Percentiles rank a stretch among this genome's conserved stretches.
phyloP scores from a whole-genome alignment of 371 early-diverging fungal genomes.

The Syncephalastrum contaminatum region DNA sequence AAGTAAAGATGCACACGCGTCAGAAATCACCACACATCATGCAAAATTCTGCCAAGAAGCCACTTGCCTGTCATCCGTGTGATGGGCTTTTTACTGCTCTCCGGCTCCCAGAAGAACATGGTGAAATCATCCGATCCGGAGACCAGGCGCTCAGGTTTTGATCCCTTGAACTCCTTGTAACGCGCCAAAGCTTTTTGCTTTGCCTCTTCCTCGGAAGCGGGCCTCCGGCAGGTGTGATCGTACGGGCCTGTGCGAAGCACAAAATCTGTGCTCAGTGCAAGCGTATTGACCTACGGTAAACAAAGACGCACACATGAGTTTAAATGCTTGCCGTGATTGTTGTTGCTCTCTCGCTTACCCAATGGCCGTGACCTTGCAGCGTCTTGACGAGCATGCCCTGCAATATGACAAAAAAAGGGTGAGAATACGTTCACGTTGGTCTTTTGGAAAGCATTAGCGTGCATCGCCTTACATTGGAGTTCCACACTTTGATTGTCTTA shows the following conservation, averaged over 20 bases:
- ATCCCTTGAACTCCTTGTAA: conserved; percentile 73
- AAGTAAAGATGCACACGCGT: too few relatives aligned
- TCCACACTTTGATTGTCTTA: conserved; percentile 94
- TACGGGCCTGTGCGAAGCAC: conserved; percentile 88
- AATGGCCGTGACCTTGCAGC: conserved; percentile 90
- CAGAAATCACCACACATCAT: neutral
- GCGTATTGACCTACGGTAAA: conserved; percentile 79
- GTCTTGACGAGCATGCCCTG: conserved; percentile 84
- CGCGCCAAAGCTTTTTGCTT: conserved; percentile 73
- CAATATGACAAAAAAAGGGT: conserved; percentile 1
- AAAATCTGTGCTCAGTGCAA: conserved; percentile 90
- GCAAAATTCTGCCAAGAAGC: conserved; percentile 4
- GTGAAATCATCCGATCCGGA: conserved; percentile 97
- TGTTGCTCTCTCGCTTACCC: conserved; percentile 24
- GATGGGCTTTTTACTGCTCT: conserved; percentile 79
- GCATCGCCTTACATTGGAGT: conserved; percentile 38
- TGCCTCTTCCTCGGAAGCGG: conserved; percentile 65
- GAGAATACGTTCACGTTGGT: neutral
- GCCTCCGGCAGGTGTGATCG: conserved; percentile 76
- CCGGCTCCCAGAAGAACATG: conserved; percentile 93
- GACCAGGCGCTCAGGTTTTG: conserved; percentile 79
- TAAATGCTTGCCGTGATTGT: neutral
- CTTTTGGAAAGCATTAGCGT: neutral
- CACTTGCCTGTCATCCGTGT: conserved; percentile 74
- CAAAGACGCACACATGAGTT: neutral